Conservation (phyloP, 1,284 basidiomycete genomes). For the Cryptococcus sp. region DNA sequence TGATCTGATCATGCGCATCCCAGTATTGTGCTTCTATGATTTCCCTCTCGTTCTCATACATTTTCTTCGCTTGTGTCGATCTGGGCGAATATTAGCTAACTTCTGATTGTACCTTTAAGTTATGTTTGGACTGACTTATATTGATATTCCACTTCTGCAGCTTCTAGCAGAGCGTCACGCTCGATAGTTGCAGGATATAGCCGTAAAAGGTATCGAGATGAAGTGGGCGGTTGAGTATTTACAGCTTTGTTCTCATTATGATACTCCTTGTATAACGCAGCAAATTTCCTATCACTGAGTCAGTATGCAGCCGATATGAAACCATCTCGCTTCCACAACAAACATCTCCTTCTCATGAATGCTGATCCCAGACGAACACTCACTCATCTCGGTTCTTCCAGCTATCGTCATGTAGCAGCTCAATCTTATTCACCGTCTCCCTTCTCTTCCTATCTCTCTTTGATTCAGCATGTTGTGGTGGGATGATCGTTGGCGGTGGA, state of each 20-base stretch:
- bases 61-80: conserved; percentile 33
- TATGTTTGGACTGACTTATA: conserved; percentile 41
- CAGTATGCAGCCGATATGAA: background rate
- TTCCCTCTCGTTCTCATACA: conserved; percentile 51
- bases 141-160: conserved; percentile 48
- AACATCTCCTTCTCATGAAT: background rate
- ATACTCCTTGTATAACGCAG: conserved; percentile 43
- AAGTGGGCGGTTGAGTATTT: conserved; percentile 48
- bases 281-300: conserved; percentile 40
- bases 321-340: background rate
- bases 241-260: conserved; percentile 43
- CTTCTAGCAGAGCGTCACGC: conserved; percentile 49
- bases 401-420: conserved; percentile 49
- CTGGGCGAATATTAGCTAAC: conserved; percentile 11
- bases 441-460: conserved; percentile 52
- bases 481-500: conserved; percentile 27
- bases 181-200: conserved; percentile 51
- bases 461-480: conserved; percentile 38
- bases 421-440: conserved; percentile 52
- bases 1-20: conserved; percentile 45
- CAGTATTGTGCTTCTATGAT: conserved; percentile 51
- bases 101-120: background rate
- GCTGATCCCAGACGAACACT: conserved; percentile 14
- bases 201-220: conserved; percentile 48
- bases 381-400: conserved; percentile 50